Conservation (phyloP, 345 rosid species). For the Lumnitzera littorea region DNA sequence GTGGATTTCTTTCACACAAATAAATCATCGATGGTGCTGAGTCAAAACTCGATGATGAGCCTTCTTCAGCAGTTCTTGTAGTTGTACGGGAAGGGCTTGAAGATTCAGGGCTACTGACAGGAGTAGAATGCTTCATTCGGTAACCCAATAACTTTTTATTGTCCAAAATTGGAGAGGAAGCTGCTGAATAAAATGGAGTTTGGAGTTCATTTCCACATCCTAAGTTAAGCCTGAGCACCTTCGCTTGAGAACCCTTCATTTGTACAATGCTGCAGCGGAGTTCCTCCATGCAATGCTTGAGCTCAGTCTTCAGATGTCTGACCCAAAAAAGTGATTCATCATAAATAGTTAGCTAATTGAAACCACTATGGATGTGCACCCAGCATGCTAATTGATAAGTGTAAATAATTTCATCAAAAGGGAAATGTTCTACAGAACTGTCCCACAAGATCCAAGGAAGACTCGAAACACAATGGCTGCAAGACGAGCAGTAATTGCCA, state of each 20-base stretch:
- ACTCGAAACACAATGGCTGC: too few species aligned
- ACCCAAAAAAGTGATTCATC: constrained; percentile 12
- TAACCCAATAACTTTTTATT: constrained; percentile 17
- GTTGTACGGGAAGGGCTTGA: constrained; percentile 16
- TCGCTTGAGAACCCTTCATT: constrained; percentile 55
- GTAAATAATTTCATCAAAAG: too few species aligned
- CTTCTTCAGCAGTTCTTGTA: constrained; percentile 27
- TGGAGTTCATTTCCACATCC: constrained; percentile 36
- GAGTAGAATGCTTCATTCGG: constrained; percentile 54
- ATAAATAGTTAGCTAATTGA: too few species aligned
- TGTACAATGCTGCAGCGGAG: constrained; percentile 59
- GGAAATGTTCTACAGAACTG: too few species aligned
- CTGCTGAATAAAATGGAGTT: constrained; percentile 51
- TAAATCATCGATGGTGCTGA: constrained; percentile 28
- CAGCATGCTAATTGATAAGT: too few species aligned
- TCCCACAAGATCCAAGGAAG: too few species aligned
- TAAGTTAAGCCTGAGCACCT: constrained; percentile 60
- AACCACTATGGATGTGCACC: too few species aligned
- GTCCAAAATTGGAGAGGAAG: constrained; percentile 41
- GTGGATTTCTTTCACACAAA: constrained; percentile 46
- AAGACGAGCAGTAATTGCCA: too few species aligned
- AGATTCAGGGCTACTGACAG: constrained; percentile 58
- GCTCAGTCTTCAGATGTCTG: constrained; percentile 64
- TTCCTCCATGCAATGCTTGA: constrained; percentile 56
- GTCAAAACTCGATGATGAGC: constrained; percentile 27